These are phyloP conservation scores for Colletotrichum eleusines DNA, from an alignment of 2,329 filamentous ascomycete species.

Conservation along the genomic window DNA sequence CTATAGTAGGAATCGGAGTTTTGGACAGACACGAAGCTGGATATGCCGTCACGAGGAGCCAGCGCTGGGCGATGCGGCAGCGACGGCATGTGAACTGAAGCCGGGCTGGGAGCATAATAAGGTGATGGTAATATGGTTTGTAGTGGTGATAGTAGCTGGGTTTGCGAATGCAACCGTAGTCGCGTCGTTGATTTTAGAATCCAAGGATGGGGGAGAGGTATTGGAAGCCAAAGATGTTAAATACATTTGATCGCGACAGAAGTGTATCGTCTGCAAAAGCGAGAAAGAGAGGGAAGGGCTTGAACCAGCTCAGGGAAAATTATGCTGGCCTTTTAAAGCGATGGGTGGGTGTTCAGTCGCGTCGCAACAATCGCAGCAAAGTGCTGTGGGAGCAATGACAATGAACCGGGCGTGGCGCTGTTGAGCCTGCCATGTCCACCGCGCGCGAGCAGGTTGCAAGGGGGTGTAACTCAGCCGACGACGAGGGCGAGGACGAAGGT, in stretches of 20 bases:
- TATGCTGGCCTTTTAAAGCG: background rate
- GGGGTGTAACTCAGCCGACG: background rate
- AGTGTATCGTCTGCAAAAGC: background rate
- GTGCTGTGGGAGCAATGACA: constrained; percentile 1
- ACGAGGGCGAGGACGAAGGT: constrained; percentile 3
- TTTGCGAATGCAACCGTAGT: constrained; percentile 2
- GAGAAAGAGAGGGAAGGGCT: background rate
- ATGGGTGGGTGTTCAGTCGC: constrained; percentile 12
- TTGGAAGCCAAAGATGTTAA: constrained; percentile 11
- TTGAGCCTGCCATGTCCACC: constrained; percentile 19
- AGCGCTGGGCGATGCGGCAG: constrained; percentile 50
- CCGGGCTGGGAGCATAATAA: constrained; percentile 51
- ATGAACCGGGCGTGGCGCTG: background rate
- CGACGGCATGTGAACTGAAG: constrained; percentile 51
- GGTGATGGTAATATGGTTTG: constrained; percentile 6
- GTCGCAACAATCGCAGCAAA: constrained; percentile 19
- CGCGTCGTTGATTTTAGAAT: background rate
- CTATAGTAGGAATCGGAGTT: constrained; percentile 64
- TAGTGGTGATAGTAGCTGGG: background rate
- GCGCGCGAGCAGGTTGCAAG: background rate
- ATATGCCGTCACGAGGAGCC: constrained; percentile 52
- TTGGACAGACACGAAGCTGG: constrained; percentile 45
- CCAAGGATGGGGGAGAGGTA: constrained; percentile 1
- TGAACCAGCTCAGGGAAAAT: background rate
- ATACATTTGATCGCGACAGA: constrained; percentile 27